Base-by-base conservation (phyloP, 495 filamentous ascomycete species). In the Amorphotheca resinae region DNA sequence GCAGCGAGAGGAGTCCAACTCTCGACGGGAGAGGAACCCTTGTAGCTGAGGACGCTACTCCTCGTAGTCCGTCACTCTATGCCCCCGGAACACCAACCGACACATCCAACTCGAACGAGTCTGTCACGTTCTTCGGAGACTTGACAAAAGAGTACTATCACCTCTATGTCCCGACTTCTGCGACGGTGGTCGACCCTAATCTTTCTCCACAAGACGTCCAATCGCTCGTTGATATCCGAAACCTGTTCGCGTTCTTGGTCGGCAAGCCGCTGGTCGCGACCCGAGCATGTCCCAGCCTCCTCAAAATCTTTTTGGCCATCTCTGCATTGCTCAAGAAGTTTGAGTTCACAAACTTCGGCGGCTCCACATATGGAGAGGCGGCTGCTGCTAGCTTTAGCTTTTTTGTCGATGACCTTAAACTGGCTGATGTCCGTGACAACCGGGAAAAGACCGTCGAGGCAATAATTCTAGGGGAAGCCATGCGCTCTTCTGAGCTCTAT, bases 391-490 rank as follows among this genome's bases (percentile, higher is more conserved):
- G 79, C 54, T 91, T 96, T 53, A 67, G 79, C 42, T 70, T 74
- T 49, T 87, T 84, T 52, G 69, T 89, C 17, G 77, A 87, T 30
- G 76, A 89, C 59, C 67, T 87, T 33, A 66, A 65, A 22, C 59
- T 96, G 32, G 83, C 74, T 12, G 89, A 96, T 61, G 80, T 95
- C 22, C 71, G 86, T 32, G 64, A 70, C 40, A 93, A 84, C 58
- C 72, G 83, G 8, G 88, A 94, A 55, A 91, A 93, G 65, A 94
- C 86, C 2, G 72, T 95, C 32, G 87, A 98, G 59, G 84, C 79
- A 1, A 71, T 98, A 32, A 70, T 96, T 17, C 63, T 98, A 31
- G 87, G 83, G 23, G 91, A 98, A 63, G 68, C 74, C 9, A 82
- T 96, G 74, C 76, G 77, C 26, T 93, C 76, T 37, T 79, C 76